Conservation (phyloP, 31 red algal genomes). For the Pterothamnion heteromorphum region DNA sequence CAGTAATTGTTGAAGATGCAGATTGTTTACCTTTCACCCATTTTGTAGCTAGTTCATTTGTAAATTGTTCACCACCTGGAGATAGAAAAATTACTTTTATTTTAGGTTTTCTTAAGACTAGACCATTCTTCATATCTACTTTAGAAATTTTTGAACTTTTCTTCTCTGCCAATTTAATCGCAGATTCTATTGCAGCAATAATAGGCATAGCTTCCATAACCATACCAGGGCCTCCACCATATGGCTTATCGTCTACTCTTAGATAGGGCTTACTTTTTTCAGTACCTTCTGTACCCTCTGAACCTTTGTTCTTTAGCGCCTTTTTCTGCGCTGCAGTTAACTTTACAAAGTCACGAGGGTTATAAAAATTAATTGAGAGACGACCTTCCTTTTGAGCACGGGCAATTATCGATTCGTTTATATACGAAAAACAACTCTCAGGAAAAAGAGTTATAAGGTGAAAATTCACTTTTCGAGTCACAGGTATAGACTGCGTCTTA, state of each 20-base stretch:
- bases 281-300: no score
- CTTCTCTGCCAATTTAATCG: neutral
- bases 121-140: no score
- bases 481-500: no score
- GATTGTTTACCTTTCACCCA: neutral
- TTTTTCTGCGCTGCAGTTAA: neutral
- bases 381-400: neutral
- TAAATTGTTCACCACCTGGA: neutral
- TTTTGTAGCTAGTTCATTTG: neutral
- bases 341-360: neutral
- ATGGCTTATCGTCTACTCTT: neutral
- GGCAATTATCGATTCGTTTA: neutral
- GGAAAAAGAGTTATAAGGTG: neutral
- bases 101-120: neutral
- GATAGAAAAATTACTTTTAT: neutral
- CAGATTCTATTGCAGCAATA: neutral
- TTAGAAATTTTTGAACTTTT: no score
- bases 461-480: conserved; percentile 13
- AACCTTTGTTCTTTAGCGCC: no score
- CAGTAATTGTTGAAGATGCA: neutral
- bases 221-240: conserved; percentile 13
- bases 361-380: neutral
- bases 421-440: neutral
- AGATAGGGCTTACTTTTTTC: neutral
- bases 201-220: neutral